These are phyloP conservation scores for Tolypocladium tropicale DNA, from an alignment of 2,329 filamentous ascomycete species.

Conservation along the genomic window DNA sequence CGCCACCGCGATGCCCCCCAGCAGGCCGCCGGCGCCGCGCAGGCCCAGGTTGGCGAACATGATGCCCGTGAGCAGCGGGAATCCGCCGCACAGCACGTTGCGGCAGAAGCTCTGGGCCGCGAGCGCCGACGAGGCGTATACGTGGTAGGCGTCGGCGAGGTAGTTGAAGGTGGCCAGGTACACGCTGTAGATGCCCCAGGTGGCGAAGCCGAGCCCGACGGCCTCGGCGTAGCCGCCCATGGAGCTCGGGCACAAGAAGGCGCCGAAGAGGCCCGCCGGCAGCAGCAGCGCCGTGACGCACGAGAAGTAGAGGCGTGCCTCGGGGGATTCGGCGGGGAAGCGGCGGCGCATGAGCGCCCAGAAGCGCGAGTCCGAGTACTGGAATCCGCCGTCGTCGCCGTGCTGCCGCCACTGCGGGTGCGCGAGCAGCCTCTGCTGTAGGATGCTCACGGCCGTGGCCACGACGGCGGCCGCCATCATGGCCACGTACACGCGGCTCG, in stretches of 20 bases:
- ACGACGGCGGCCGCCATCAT: slow-evolving; percentile 58
- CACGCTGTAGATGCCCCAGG: slow-evolving; percentile 77
- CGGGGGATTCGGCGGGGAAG: slow-evolving; percentile 49
- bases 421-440: slow-evolving; percentile 57
- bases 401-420: slow-evolving; percentile 23
- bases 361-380: slow-evolving; percentile 19
- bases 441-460: slow-evolving; percentile 58
- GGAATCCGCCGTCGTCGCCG: slow-evolving; percentile 8
- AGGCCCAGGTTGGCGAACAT: slow-evolving; percentile 68
- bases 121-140: slow-evolving; percentile 74
- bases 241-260: slow-evolving; percentile 16
- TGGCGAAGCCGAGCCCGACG: slow-evolving; percentile 61
- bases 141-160: slow-evolving; percentile 76
- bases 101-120: slow-evolving; percentile 81
- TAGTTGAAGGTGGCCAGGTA: slow-evolving; percentile 92
- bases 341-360: slow-evolving; percentile 35
- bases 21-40: slow-evolving; percentile 58
- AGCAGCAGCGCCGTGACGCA: slow-evolving; percentile 68
- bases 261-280: slow-evolving; percentile 62
- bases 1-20: slow-evolving; percentile 60
- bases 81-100: slow-evolving; percentile 71
- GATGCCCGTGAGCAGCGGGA: slow-evolving; percentile 64
- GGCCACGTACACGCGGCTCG: slow-evolving; percentile 62
- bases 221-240: slow-evolving; percentile 18
- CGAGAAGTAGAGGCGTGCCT: slow-evolving; percentile 73